phyloP scores from a whole-genome alignment of 2,329 filamentous ascomycete genomes.

The Ophiostoma piceae region DNA sequence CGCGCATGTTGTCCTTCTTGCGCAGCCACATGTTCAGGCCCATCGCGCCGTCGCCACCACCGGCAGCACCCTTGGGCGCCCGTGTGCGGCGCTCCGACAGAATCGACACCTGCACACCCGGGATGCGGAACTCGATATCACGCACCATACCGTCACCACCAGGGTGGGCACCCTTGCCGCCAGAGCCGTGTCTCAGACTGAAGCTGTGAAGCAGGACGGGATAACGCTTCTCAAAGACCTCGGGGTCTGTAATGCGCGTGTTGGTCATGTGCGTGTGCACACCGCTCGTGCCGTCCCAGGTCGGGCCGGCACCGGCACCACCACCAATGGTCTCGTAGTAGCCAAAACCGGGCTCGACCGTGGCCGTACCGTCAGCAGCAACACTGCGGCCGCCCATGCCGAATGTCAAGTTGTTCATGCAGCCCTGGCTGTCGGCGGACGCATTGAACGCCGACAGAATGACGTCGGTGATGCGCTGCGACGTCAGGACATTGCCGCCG shows the following conservation, averaged over 20 bases:
- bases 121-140: constrained; percentile 36
- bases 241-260: constrained; percentile 34
- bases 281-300: constrained; percentile 32
- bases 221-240: constrained; percentile 36
- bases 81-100: constrained; percentile 37
- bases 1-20: constrained; percentile 28
- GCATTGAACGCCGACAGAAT: constrained; percentile 34
- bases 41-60: constrained; percentile 30
- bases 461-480: constrained; percentile 35
- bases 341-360: constrained; percentile 30
- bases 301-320: constrained; percentile 34
- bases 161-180: constrained; percentile 32
- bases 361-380: constrained; percentile 24
- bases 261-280: constrained; percentile 35
- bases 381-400: constrained; percentile 27
- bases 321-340: constrained; percentile 36
- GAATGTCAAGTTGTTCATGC: constrained; percentile 36
- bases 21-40: constrained; percentile 27
- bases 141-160: constrained; percentile 36
- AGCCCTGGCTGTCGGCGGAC: constrained; percentile 33
- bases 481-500: constrained; percentile 40
- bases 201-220: constrained; percentile 35
- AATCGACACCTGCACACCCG: constrained; percentile 34
- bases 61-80: constrained; percentile 35
- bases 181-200: constrained; percentile 31